These are phyloP conservation scores for Plantago lanceolata DNA, from an alignment of 305 asterid species.

Conservation along the genomic window DNA sequence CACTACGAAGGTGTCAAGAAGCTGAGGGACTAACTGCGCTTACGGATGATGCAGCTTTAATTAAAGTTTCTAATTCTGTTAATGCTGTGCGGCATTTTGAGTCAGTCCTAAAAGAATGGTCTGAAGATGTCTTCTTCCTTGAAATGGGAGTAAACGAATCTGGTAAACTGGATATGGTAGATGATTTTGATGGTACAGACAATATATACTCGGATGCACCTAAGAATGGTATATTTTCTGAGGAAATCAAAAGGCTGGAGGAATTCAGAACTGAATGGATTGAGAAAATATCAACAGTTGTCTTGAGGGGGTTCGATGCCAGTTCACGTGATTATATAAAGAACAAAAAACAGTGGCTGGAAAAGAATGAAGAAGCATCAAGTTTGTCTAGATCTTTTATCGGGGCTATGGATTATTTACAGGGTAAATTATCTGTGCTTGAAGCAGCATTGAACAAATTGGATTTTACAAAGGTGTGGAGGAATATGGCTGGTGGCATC, in stretches of 20 bases:
- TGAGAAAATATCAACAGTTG: slow-evolving; percentile 75
- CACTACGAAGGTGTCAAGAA: slow-evolving; percentile 79
- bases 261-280: slow-evolving; percentile 71
- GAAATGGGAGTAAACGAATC: slow-evolving; percentile 57
- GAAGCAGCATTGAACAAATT: slow-evolving; percentile 55
- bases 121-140: slow-evolving; percentile 80
- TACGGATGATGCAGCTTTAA: slow-evolving; percentile 64
- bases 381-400: slow-evolving; percentile 56
- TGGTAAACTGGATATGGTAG: slow-evolving; percentile 16
- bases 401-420: slow-evolving; percentile 74
- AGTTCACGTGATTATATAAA: slow-evolving; percentile 69
- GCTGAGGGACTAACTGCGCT: slow-evolving; percentile 94
- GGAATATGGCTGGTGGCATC: slow-evolving; percentile 65
- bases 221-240: slow-evolving; percentile 39
- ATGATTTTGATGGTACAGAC: too few species aligned
- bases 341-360: slow-evolving; percentile 90
- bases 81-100: slow-evolving; percentile 59
- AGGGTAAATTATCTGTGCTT: slow-evolving; percentile 56
- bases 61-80: slow-evolving; percentile 70
- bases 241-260: slow-evolving; percentile 54
- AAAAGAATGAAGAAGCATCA: slow-evolving; percentile 55
- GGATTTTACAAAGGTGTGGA: slow-evolving; percentile 77
- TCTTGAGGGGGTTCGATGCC: slow-evolving; percentile 77
- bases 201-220: slow-evolving; percentile 29
- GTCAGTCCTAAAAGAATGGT: slow-evolving; percentile 55